Evolutionary conservation across 1,284 basidiomycete genomes (phyloP).

Genomic region (Ustilago loliicola): DNA sequence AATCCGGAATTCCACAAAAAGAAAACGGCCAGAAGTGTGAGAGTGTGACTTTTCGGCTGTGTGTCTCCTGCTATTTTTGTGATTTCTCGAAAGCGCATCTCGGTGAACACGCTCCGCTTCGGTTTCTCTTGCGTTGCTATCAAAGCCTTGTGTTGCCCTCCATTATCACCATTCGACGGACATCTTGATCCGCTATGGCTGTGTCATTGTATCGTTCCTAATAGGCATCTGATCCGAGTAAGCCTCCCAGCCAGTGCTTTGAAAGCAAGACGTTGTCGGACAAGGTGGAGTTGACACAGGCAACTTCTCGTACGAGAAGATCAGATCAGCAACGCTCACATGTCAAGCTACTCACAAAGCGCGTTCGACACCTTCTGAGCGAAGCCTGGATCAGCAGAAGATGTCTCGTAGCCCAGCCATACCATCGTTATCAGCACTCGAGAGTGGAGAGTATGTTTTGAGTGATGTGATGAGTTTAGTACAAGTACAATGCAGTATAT

Average conservation of each 20-base stretch:
- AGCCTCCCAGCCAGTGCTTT: not conserved
- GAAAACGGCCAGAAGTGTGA: not conserved
- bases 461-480: not conserved
- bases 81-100: not conserved
- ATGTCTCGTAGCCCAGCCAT: not conserved
- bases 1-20: conserved; percentile 3
- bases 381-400: not conserved
- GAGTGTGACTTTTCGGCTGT: no score
- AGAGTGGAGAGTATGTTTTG: not conserved
- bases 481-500: conserved; percentile 16
- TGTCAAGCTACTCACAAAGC: not conserved
- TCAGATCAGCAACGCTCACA: not conserved
- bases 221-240: no score
- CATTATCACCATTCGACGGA: not conserved
- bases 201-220: not conserved
- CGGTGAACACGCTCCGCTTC: no score
- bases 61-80: not conserved
- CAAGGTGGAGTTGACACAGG: not conserved
- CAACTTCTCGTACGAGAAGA: not conserved
- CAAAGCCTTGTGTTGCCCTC: not conserved
- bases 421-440: not conserved
- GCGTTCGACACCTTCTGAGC: not conserved
- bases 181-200: not conserved
- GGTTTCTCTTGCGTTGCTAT: not conserved
- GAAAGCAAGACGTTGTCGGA: not conserved